A percentile compares a stretch with the other conserved stretches of the same genome.
phyloP scores from a whole-genome alignment of 257 asterid species.

The Eustoma russellianum region DNA sequence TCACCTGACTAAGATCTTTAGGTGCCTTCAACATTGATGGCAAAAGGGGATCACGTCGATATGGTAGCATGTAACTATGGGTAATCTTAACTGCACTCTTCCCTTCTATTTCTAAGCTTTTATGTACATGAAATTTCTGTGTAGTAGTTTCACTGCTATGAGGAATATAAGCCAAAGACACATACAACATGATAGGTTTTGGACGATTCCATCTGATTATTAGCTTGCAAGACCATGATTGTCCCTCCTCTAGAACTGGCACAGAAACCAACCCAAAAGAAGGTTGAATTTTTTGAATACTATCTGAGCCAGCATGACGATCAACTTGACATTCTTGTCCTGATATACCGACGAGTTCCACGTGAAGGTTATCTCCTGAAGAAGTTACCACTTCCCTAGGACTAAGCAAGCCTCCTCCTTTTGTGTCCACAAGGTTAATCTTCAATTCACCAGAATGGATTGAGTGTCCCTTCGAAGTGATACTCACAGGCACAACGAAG shows the following conservation, averaged over 20 bases:
- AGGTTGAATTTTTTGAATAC: slow-evolving; percentile 78
- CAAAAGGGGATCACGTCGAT: slow-evolving; percentile 71
- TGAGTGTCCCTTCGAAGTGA: slow-evolving; percentile 81
- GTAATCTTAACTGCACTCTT: slow-evolving; percentile 61
- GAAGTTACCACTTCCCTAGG: slow-evolving; percentile 83
- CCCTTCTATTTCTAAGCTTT: slow-evolving; percentile 95
- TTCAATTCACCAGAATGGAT: slow-evolving; percentile 88
- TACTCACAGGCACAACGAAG: slow-evolving; percentile 73
- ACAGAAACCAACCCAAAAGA: slow-evolving; percentile 90
- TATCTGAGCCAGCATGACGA: slow-evolving; percentile 38
- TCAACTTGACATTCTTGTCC: slow-evolving; percentile 35
- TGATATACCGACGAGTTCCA: slow-evolving; percentile 71
- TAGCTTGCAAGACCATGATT: slow-evolving; percentile 82
- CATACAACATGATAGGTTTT: slow-evolving; percentile 89
- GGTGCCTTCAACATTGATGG: slow-evolving; percentile 57
- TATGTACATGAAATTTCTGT: slow-evolving; percentile 89
- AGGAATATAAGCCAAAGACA: slow-evolving; percentile 78
- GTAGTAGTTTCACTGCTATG: slow-evolving; percentile 42
- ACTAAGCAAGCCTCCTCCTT: slow-evolving; percentile 94
- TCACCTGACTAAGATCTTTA: slow-evolving; percentile 43
- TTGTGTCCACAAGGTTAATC: slow-evolving; percentile 91
- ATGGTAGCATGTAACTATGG: slow-evolving; percentile 75
- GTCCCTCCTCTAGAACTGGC: slow-evolving; percentile 64
- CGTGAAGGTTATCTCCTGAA: slow-evolving; percentile 78
- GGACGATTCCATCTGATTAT: slow-evolving; percentile 96